Percentiles rank a stretch among this genome's conserved stretches.
phyloP scores from a whole-genome alignment of 2,329 filamentous ascomycete genomes.

The Penicillium sp. region DNA sequence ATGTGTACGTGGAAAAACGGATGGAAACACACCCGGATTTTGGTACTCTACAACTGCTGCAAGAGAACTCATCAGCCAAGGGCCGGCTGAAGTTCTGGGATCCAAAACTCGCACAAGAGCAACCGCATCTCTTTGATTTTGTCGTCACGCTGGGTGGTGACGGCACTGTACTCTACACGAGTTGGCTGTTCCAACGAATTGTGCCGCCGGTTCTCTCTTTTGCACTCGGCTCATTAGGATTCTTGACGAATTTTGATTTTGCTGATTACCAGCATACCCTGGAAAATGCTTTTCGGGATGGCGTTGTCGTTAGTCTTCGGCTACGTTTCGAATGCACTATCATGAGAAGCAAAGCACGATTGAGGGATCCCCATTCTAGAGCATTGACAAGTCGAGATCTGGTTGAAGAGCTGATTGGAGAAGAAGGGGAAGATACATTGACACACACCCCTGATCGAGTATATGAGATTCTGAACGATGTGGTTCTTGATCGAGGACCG shows the following conservation, averaged over 20 bases:
- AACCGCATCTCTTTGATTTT: constrained; percentile 91
- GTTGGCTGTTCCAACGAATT: constrained; percentile 94
- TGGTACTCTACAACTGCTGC: constrained; percentile 69
- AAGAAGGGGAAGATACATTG: constrained; percentile 79
- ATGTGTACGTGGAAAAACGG: constrained; percentile 79
- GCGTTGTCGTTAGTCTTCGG: constrained; percentile 84
- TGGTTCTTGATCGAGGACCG: constrained; percentile 93
- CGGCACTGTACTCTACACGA: constrained; percentile 94
- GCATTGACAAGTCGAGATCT: constrained; percentile 64
- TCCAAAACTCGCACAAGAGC: constrained; percentile 72
- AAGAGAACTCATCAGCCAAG: constrained; percentile 60
- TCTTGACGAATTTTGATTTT: constrained; percentile 96
- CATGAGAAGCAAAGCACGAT: constrained; percentile 66
- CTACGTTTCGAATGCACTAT: constrained; percentile 91
- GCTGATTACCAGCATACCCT: constrained; percentile 72
- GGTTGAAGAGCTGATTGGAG: constrained; percentile 86
- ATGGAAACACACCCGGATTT: constrained; percentile 74
- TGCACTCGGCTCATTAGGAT: constrained; percentile 86
- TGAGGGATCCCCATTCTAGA: constrained; percentile 26
- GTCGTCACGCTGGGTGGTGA: constrained; percentile 90
- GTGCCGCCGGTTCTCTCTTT: constrained; percentile 94
- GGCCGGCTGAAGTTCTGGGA: constrained; percentile 81
- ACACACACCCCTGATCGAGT: constrained; percentile 85
- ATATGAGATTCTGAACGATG: constrained; percentile 91
- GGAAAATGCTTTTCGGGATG: constrained; percentile 73